phyloP scores from a whole-genome alignment of 805 yeast genomes.

The Tetrapisispora namnaoensis region DNA sequence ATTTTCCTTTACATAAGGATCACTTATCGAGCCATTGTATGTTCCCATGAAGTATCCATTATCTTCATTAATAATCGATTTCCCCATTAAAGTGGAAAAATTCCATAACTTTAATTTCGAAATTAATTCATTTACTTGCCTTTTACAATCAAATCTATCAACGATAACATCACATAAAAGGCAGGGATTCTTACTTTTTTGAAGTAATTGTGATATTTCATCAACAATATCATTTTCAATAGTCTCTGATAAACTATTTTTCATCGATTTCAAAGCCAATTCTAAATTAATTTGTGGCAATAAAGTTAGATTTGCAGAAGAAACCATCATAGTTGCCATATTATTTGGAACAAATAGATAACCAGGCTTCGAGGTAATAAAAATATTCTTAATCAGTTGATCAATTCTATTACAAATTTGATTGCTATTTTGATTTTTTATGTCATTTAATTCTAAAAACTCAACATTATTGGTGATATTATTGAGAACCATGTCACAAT shows the following conservation, averaged over 20 bases:
- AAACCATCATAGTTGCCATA: slow-evolving; percentile 36
- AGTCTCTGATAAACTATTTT: neutral
- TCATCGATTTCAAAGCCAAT: slow-evolving; percentile 3
- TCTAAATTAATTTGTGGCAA: slow-evolving; percentile 11
- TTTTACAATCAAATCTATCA: slow-evolving; percentile 46
- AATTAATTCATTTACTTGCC: slow-evolving; percentile 40
- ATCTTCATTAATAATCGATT: slow-evolving; percentile 66
- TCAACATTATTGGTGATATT: slow-evolving; percentile 49
- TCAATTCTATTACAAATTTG: slow-evolving; percentile 53
- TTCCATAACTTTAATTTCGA: slow-evolving; percentile 37
- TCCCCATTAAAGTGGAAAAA: slow-evolving; percentile 58
- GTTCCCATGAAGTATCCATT: slow-evolving; percentile 56
- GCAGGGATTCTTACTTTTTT: slow-evolving; percentile 48
- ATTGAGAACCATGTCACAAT: slow-evolving; percentile 50
- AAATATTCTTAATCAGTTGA: slow-evolving; percentile 45
- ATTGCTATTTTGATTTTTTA: neutral
- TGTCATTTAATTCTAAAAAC: slow-evolving; percentile 30
- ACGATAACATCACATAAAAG: slow-evolving; percentile 64
- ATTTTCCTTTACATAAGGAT: slow-evolving; percentile 37
- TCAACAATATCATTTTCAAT: slow-evolving; percentile 29
- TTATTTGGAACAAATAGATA: slow-evolving; percentile 72
- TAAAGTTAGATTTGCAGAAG: slow-evolving; percentile 10
- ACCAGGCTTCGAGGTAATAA: slow-evolving; percentile 64
- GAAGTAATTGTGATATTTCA: slow-evolving; percentile 40
- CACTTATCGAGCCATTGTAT: slow-evolving; percentile 55